Conservation (phyloP, 176 grass and related monocot species). For the Aegilops tauschii region DNA sequence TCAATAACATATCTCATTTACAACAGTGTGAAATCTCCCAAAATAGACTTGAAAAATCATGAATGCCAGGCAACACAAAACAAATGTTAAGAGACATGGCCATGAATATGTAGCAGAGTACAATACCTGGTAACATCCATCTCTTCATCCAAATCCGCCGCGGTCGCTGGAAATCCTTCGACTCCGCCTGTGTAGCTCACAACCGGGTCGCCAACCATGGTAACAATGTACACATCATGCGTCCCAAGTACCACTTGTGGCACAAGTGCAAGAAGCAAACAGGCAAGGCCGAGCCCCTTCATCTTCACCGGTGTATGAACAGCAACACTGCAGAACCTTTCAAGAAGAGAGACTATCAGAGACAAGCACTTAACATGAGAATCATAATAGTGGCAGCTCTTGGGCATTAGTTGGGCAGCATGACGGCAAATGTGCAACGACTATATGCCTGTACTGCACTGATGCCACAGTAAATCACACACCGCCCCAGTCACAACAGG, state of each 20-base stretch:
- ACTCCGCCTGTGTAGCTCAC: conserved; percentile 71
- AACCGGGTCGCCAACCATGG: conserved; percentile 82
- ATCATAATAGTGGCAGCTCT: background rate
- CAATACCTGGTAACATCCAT: conserved; percentile 79
- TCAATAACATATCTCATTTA: background rate
- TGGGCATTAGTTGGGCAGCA: background rate
- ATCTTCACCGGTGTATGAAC: conserved; percentile 29
- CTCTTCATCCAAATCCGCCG: conserved; percentile 59
- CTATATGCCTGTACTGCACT: background rate
- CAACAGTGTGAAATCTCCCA: background rate
- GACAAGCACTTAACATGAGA: background rate
- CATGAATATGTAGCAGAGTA: background rate
- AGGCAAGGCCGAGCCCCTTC: conserved; percentile 41
- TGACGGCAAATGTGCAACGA: background rate
- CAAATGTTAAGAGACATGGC: background rate
- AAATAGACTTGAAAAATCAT: background rate
- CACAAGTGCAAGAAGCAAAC: conserved; percentile 53
- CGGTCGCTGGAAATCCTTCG: conserved; percentile 74
- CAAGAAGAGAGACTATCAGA: conserved; percentile 14
- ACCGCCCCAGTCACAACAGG: background rate
- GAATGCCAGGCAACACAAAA: background rate
- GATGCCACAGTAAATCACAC: background rate
- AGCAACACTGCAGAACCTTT: background rate
- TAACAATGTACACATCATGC: conserved; percentile 94
- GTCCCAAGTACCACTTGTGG: conserved; percentile 45